Conservation (phyloP, 768 basidiomycete species). For the Agaricus subrufescens region DNA sequence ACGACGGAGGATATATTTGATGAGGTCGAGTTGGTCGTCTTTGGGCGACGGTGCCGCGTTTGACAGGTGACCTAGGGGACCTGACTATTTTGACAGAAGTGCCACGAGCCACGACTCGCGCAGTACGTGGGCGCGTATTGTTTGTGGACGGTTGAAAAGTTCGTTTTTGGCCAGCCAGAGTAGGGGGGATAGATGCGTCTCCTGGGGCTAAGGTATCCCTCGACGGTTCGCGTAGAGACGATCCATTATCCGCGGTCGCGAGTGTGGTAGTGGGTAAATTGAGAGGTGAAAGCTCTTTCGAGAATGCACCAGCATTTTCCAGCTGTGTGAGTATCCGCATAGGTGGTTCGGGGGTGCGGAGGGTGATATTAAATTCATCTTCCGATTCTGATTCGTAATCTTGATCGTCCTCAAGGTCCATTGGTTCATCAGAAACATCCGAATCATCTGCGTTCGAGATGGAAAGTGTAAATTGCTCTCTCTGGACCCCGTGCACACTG, state of each 20-base stretch:
- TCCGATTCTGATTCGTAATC: conserved; percentile 40
- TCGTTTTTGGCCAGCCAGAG: neutral
- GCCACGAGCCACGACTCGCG: neutral
- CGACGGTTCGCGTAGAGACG: conserved; percentile 33
- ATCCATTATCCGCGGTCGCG: conserved; percentile 33
- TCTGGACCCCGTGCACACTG: conserved; percentile 34
- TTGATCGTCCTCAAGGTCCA: conserved; percentile 11
- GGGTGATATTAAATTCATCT: conserved; percentile 61
- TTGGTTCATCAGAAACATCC: conserved; percentile 21
- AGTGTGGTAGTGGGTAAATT: conserved; percentile 31
- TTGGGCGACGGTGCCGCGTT: neutral
- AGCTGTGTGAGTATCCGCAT: conserved; percentile 7
- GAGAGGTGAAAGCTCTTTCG: conserved; percentile 13
- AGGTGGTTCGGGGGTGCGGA: conserved; percentile 53
- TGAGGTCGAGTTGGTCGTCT: neutral
- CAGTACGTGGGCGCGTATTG: neutral
- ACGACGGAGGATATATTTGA: neutral
- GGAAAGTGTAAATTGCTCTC: conserved; percentile 23
- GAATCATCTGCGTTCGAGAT: conserved; percentile 28
- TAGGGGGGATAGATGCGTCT: neutral
- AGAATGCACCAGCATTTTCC: neutral
- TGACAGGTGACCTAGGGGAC: neutral
- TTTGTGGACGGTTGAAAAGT: neutral
- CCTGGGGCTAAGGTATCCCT: conserved; percentile 34
- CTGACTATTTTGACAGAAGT: neutral